phyloP scores from a whole-genome alignment of 352 stramenopile species.

The Pythium insidiosum region DNA sequence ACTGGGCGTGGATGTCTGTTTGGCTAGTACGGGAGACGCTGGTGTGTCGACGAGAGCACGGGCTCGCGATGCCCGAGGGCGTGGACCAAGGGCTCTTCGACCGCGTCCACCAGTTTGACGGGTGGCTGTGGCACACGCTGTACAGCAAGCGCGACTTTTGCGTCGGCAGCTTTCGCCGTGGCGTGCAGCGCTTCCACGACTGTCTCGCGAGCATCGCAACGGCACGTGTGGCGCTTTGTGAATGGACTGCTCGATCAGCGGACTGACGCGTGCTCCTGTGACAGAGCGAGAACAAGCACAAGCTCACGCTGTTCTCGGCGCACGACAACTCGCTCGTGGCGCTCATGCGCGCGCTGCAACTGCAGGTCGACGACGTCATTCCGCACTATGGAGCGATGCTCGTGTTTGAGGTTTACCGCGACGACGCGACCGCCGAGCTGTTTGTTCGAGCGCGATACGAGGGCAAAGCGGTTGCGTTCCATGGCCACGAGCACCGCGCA shows the following conservation, averaged over 20 bases:
- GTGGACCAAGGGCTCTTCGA: slow-evolving; percentile 49
- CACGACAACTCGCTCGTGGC: slow-evolving; percentile 80
- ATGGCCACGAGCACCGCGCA: slow-evolving; percentile 24
- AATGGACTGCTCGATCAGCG: too few species aligned
- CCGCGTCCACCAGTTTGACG: slow-evolving; percentile 55
- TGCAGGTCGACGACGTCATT: slow-evolving; percentile 41
- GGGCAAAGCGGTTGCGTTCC: slow-evolving; percentile 31
- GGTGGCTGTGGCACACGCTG: slow-evolving; percentile 67
- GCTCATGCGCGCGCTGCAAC: slow-evolving; percentile 49
- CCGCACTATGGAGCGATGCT: slow-evolving; percentile 69
- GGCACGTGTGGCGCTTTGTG: slow-evolving; percentile 10
- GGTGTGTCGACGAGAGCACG: slow-evolving; percentile 53
- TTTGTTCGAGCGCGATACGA: slow-evolving; percentile 52
- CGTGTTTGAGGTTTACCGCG: slow-evolving; percentile 56
- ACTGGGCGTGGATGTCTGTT: not conserved
- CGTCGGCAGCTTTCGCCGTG: slow-evolving; percentile 42
- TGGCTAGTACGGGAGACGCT: slow-evolving; percentile 63
- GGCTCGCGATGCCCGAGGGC: slow-evolving; percentile 40
- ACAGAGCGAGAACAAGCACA: slow-evolving; percentile 21
- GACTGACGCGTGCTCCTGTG: too few species aligned
- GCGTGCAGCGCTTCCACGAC: slow-evolving; percentile 44
- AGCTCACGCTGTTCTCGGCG: slow-evolving; percentile 65
- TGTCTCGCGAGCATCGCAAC: slow-evolving; percentile 33
- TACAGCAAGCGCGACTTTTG: slow-evolving; percentile 68
- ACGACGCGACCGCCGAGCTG: slow-evolving; percentile 28